Percentiles rank a stretch among this genome's conserved stretches.
Conservation (phyloP, 2,329 filamentous ascomycete genomes). For the Plenodomus biglobosus region DNA sequence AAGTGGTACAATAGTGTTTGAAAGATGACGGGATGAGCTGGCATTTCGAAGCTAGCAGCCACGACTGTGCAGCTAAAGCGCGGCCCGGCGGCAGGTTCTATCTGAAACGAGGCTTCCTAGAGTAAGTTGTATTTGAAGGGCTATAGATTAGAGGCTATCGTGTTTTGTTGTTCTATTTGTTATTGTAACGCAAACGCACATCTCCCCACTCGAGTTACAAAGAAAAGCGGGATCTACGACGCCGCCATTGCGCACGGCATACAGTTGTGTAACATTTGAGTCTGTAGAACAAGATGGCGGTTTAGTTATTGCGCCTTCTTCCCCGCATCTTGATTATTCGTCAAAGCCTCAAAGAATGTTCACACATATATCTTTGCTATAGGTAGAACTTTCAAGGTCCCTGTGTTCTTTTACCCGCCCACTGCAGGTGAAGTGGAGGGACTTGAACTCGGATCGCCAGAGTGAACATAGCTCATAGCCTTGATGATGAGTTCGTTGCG, state of each 20-base stretch:
- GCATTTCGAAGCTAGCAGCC: background rate
- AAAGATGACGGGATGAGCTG: background rate
- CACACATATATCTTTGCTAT: background rate
- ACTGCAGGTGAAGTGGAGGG: no score
- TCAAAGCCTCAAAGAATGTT: background rate
- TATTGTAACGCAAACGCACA: background rate
- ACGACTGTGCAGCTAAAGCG: no score
- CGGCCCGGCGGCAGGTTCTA: no score
- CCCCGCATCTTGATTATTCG: no score
- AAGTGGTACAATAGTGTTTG: background rate
- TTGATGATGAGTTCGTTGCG: conserved; percentile 5
- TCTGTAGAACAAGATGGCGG: background rate
- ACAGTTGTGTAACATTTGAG: background rate
- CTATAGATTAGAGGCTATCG: background rate
- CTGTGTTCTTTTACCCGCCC: background rate
- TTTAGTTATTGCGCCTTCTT: background rate
- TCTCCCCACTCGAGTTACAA: background rate
- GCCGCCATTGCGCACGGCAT: background rate
- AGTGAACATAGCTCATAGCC: background rate
- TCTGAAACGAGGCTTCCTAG: no score
- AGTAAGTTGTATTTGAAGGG: background rate
- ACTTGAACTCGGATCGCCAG: background rate
- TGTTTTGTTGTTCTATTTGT: background rate
- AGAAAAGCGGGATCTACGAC: background rate
- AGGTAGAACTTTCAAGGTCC: background rate